Percentiles rank a stretch among this genome's conserved stretches.
These are phyloP conservation scores for Nemophila menziesii DNA, from an alignment of 257 asterid species.

Conservation along the genomic window DNA sequence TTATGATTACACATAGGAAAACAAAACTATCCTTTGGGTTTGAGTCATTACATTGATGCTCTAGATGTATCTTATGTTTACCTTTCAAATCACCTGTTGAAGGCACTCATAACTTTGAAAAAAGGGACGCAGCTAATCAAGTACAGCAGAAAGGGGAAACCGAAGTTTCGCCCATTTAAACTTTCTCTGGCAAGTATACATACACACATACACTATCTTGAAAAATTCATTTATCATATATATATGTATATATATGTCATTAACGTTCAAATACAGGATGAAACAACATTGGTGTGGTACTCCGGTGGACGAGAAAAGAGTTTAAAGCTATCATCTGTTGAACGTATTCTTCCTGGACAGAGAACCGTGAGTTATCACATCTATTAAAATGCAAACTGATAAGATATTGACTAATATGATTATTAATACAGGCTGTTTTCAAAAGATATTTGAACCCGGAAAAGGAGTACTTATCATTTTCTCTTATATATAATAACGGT, in stretches of 20 bases:
- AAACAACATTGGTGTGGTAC: constrained; percentile 74
- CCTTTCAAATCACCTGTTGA: constrained; percentile 14
- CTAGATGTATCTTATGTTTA: constrained; percentile 14
- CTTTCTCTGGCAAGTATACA: constrained; percentile 62
- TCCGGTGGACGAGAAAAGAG: constrained; percentile 82
- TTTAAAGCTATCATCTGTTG: constrained; percentile 64
- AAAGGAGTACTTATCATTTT: constrained; percentile 88
- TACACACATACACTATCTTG: not conserved
- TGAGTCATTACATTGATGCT: too few species aligned
- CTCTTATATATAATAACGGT: constrained; percentile 74
- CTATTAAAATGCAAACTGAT: constrained; percentile 3
- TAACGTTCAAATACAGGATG: constrained; percentile 45
- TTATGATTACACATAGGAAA: too few species aligned
- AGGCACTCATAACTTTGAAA: constrained; percentile 82
- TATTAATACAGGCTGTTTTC: constrained; percentile 74
- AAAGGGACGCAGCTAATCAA: constrained; percentile 90
- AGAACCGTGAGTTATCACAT: constrained; percentile 76
- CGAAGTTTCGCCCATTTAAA: constrained; percentile 84
- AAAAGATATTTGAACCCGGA: constrained; percentile 91
- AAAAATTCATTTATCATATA: not conserved
- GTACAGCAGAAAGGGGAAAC: constrained; percentile 96
- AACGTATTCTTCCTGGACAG: constrained; percentile 86
- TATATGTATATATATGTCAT: not conserved
- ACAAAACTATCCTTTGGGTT: too few species aligned
- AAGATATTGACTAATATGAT: too few species aligned